Evolutionary conservation across 2,329 filamentous ascomycete species (phyloP).

Genomic region (Fusarium abutilonis): DNA sequence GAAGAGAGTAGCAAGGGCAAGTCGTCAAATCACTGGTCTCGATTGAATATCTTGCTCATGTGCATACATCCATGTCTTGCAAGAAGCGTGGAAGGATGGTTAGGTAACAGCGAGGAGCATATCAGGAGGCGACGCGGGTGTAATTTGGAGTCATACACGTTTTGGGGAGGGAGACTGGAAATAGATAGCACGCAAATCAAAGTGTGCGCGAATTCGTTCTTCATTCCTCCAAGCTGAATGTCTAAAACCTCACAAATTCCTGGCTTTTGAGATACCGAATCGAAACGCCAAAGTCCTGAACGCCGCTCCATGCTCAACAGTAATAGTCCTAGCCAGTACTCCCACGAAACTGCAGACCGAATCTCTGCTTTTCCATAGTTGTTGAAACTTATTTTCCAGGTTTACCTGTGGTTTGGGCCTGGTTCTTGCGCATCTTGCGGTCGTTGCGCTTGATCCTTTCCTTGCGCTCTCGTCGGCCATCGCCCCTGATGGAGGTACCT

Average conservation of each 20-base stretch:
- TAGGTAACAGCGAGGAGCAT: conserved; percentile 36
- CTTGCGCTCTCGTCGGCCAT: conserved; percentile 70
- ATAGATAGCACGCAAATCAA: conserved; percentile 30
- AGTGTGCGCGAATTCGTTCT: conserved; percentile 31
- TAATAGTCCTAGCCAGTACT: conserved; percentile 21
- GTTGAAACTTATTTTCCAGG: conserved; percentile 37
- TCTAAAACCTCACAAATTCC: conserved; percentile 29
- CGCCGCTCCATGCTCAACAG: conserved; percentile 44
- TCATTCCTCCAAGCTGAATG: conserved; percentile 32
- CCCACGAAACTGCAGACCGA: conserved; percentile 11
- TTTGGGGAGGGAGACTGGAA: conserved; percentile 27
- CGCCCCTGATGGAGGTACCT: conserved; percentile 68
- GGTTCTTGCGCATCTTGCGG: conserved; percentile 74
- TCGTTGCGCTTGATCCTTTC: conserved; percentile 79
- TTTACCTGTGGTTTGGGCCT: conserved; percentile 52
- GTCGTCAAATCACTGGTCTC: conserved; percentile 6
- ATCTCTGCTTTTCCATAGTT: conserved; percentile 4
- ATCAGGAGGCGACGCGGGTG: conserved; percentile 30
- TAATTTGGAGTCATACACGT: conserved; percentile 33
- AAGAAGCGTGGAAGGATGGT: conserved; percentile 15
- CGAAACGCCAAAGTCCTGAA: conserved; percentile 46
- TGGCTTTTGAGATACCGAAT: conserved; percentile 43
- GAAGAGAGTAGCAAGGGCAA: background rate
- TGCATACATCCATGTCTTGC: conserved; percentile 37
- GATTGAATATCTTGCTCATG: conserved; percentile 36